Conservation (phyloP, 441 rosid genomes). For the Adansonia madagascariensis region DNA sequence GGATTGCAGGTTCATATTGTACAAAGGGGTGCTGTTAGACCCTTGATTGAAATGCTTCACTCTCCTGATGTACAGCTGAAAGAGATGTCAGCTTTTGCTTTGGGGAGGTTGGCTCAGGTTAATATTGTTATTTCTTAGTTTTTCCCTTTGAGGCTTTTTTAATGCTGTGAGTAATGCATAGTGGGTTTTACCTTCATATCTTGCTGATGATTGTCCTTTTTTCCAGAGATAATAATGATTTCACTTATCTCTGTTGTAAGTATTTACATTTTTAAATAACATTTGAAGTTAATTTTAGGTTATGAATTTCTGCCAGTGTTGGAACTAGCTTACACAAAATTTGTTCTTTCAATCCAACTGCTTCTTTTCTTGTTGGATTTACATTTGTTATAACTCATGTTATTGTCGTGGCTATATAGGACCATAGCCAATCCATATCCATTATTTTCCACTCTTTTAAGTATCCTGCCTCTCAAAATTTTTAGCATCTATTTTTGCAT, state of each 20-base stretch:
- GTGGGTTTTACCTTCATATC: neutral
- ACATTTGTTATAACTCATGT: neutral
- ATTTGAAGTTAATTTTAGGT: conserved; percentile 1
- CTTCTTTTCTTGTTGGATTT: too few species aligned
- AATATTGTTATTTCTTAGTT: too few species aligned
- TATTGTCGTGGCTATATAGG: neutral
- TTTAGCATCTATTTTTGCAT: neutral
- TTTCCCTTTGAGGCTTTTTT: too few species aligned
- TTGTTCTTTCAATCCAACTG: neutral
- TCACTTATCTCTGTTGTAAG: too few species aligned
- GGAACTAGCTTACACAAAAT: neutral
- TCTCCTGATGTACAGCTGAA: conserved; percentile 83
- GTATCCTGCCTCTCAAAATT: neutral
- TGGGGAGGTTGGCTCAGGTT: conserved; percentile 98
- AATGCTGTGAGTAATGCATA: neutral
- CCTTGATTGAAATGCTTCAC: conserved; percentile 94
- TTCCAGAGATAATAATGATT: too few species aligned
- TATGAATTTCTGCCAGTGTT: neutral
- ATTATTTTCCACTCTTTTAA: conserved; percentile 1
- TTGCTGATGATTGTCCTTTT: neutral
- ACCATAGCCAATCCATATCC: neutral
- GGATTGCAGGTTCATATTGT: conserved; percentile 86
- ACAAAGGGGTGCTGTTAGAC: conserved; percentile 93
- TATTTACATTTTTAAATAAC: neutral
- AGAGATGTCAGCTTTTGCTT: conserved; percentile 99